Conservation (phyloP, 331 rosid species). For the Malus hybrid region DNA sequence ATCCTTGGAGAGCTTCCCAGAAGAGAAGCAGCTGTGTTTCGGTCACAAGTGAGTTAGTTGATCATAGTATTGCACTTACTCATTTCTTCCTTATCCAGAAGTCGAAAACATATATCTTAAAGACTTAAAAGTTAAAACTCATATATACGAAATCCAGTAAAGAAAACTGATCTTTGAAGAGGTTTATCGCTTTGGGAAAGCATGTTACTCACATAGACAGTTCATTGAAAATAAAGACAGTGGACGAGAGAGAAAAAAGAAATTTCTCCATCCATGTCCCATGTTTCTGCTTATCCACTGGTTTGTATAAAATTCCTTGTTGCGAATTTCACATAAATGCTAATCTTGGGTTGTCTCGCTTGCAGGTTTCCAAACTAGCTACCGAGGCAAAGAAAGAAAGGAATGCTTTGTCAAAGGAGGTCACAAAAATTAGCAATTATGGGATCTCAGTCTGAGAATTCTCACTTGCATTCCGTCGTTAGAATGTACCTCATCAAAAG, state of each 20-base stretch:
- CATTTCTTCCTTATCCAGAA: background rate
- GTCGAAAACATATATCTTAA: background rate
- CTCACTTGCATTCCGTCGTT: background rate
- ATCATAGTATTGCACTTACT: constrained; percentile 1
- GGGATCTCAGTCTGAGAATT: constrained; percentile 76
- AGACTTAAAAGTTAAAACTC: background rate
- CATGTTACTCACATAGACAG: background rate
- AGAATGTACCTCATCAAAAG: background rate
- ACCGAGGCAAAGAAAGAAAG: constrained; percentile 71
- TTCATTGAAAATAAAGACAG: too few relatives aligned
- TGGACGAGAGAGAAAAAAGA: background rate
- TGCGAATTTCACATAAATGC: background rate
- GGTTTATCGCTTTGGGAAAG: background rate
- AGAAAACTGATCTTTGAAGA: background rate
- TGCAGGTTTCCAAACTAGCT: constrained; percentile 68
- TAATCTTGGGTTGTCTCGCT: constrained; percentile 12
- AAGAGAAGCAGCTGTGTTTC: constrained; percentile 69
- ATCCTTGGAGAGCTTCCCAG: constrained; percentile 78
- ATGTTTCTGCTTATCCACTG: background rate
- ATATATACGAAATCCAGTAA: background rate
- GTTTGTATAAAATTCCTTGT: background rate
- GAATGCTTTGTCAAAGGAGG: constrained; percentile 52
- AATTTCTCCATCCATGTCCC: background rate
- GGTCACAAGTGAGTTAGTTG: constrained; percentile 50
- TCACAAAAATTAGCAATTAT: constrained; percentile 71